Evolutionary conservation across 305 asterid species (phyloP).

Genomic region (Fraxinus latifolia): DNA sequence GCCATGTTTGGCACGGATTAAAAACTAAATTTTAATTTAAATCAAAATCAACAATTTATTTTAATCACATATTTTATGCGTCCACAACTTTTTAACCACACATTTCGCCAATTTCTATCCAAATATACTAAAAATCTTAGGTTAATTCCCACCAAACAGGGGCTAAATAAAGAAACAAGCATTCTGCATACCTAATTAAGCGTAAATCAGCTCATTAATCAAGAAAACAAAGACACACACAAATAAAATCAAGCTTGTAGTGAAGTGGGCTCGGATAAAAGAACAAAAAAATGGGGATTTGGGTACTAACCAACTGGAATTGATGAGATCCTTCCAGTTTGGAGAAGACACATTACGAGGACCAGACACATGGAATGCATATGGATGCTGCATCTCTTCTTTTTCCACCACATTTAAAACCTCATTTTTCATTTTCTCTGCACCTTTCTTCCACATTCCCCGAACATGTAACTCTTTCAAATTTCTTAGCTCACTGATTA

Average conservation of each 20-base stretch:
- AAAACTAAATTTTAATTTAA: no score
- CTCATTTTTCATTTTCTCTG: constrained; percentile 41
- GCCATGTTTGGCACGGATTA: no score
- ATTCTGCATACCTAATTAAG: background rate
- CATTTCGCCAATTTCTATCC: no score
- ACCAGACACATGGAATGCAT: constrained; percentile 89
- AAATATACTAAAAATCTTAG: no score
- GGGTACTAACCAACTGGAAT: constrained; percentile 69
- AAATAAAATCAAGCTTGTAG: background rate
- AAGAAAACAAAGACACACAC: background rate
- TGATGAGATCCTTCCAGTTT: constrained; percentile 85
- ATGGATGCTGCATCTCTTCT: constrained; percentile 52
- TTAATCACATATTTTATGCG: no score
- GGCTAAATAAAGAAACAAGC: background rate
- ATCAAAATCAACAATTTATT: no score
- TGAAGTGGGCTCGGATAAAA: background rate
- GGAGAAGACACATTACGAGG: constrained; percentile 87
- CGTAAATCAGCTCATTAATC: background rate
- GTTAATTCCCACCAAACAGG: no score
- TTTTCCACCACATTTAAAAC: constrained; percentile 33
- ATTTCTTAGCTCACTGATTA: background rate
- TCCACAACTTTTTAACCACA: no score
- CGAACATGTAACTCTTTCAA: constrained; percentile 6
- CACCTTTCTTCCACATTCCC: constrained; percentile 38
- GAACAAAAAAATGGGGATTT: background rate